Evolutionary conservation across 2,329 filamentous ascomycete species (phyloP), one percentile per base, ranked within the genome.

Genomic region (Thelonectria discophora): DNA sequence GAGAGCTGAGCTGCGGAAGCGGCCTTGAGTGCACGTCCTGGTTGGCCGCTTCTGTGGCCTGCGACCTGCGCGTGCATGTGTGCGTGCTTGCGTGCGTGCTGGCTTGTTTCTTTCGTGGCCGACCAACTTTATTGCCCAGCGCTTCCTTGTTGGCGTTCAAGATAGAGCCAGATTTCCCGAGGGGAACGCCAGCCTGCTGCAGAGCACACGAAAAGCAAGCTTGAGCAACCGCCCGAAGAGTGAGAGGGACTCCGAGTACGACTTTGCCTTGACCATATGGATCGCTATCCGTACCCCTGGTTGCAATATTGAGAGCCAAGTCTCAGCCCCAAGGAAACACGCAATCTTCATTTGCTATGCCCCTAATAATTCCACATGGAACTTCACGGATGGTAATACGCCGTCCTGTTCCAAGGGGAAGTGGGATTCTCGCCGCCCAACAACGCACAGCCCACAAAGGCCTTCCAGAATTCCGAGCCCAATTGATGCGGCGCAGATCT

Each of bases 1-100:
- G 48, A 61, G 64, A 69, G 65, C 65, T 70, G 69, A 70, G 70
- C 58, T 69, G 60, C 69, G 70, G 66, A 58, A 66, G 62, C 61
- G 50, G 58, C 40, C 42, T 30, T 24, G 37, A 58, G 45, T 63
- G 42, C 54, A 30, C 17, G 17, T 55, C 42, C 52, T 43, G 39
- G 46, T 55, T 62, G 59, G 60, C 46, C 47, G 56, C 52, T 21
- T 34, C 15, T 24, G n/a, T 49, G 47, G 40, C 48, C 46, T 52
- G 50, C 24, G 34, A 37, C 34, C 24, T 58, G 46, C 43, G 49
- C 43, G 49, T 24, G 48, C 37, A 17, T 55, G 40, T 30, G 27
- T 48, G 37, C 17, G 34, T 49, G 43, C 45, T 17, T 57, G 58
- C 59, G 46, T 62, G 63, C 45, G 46, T 62, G 63, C 45, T 56